Evolutionary conservation across 306 rosid species (phyloP), one percentile per base, ranked within the genome.

Genomic region (Luffa aegyptiaca): DNA sequence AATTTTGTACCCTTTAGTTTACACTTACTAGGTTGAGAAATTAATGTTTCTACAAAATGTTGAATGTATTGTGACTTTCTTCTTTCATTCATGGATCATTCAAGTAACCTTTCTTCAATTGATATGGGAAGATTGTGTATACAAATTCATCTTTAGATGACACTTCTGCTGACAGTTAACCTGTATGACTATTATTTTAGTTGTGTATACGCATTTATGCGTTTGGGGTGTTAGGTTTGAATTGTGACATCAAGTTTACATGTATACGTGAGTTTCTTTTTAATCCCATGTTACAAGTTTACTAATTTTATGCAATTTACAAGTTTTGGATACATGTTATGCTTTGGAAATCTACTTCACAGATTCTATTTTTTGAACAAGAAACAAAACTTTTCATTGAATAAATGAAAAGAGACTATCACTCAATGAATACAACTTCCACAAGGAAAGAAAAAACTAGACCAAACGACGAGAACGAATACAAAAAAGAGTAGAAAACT

Each of bases 11-110:
- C 68, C 52, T 45, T 62, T 78, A 75, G 79, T 52, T 51, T 71
- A 17, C 62, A 74, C 18, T 49, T 74, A 17, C 45, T 74, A 75
- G 79, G 79, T 52, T 75, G 35, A 75, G 79, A 52, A 75, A 75
- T 51, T 39, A 9, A 52, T 36, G 64, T 63, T 75, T 37, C 79
- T 51, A 74, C 77, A 48, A 72, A 42, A 73, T 73, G 77, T 49
- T 73, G 77, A 73, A 73, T 75, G 79, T 75, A 52, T 35, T 52
- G 17, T 52, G 63, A 75, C 64, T 48, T 31, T 73, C 44, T 17
- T 33, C 79, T 75, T 75, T 52, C 33, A 52, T 52, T 75, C 58
- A 75, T 75, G 79, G 63, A 75, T 75, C 31, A 26, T 26, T 26
- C 49, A 18, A 75, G 63, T 21, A 26, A 33, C 63, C 14, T 49